phyloP scores from a whole-genome alignment of 192 early-diverging fungal species.

The Linderina pennispora region DNA sequence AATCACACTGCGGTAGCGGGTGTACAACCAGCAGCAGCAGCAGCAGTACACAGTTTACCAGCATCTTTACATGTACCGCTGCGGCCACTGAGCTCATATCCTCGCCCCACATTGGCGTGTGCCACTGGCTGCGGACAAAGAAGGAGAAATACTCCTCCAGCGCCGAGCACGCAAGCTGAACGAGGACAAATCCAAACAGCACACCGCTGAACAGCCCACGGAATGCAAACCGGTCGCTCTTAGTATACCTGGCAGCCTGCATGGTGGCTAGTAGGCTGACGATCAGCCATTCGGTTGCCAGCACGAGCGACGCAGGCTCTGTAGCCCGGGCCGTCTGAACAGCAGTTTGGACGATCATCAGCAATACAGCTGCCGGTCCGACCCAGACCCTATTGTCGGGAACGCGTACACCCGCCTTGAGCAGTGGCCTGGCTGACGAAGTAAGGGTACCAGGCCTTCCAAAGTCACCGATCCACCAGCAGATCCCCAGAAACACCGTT shows the following conservation, averaged over 20 bases:
- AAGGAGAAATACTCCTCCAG: constrained; percentile 15
- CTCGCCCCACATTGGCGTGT: constrained; percentile 4
- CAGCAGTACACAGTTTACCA: background rate
- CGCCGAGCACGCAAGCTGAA: background rate
- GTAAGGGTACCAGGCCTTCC: too few relatives aligned
- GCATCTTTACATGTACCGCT: background rate
- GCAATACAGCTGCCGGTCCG: constrained; percentile 11
- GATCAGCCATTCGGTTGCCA: constrained; percentile 3
- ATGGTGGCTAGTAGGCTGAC: background rate
- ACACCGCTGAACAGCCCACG: constrained; percentile 14
- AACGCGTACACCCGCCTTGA: too few relatives aligned
- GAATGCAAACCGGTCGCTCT: constrained; percentile 2
- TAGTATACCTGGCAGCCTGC: constrained; percentile 6
- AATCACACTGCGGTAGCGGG: constrained; percentile 5
- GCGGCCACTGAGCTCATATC: background rate
- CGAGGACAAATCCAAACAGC: constrained; percentile 1
- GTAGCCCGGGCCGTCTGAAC: constrained; percentile 5
- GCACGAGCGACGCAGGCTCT: too few relatives aligned
- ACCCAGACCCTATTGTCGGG: constrained; percentile 32
- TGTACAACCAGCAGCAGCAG: constrained; percentile 18
- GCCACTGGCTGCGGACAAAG: constrained; percentile 11
- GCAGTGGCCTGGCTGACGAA: background rate
- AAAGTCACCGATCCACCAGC: too few relatives aligned
- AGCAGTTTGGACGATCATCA: constrained; percentile 1
- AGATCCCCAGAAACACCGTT: background rate